Evolutionary conservation across 2,329 filamentous ascomycete genomes (phyloP), one percentile per base, ranked within the genome.

Genomic region (Cordyceps cateniannulata): DNA sequence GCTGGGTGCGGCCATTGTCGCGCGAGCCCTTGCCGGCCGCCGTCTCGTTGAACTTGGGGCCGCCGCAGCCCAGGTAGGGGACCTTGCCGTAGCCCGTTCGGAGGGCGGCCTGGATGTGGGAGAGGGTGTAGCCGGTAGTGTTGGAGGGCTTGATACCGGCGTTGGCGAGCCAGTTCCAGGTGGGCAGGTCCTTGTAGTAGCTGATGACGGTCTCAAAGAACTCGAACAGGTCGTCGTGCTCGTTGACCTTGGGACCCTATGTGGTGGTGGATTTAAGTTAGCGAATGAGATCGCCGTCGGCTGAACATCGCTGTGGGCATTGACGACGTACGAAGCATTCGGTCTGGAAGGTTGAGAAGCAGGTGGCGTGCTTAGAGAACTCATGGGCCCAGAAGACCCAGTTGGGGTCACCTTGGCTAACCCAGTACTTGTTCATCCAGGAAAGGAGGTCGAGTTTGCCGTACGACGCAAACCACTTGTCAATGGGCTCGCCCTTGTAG

Each of bases 321-420:
- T 22, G n/a, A 45, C 42, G 20, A 54, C 68, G 29, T 66, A 71
- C 69, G 70, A 87, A 89, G 79, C 86, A 89, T 32, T 82, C 79
- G 6, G 77, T 72, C 67, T 88, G 84, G 68, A 89, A 88, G 63
- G 81, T 87, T 51, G 80, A 84, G 76, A 76, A 88, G 77, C 86
- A 89, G 16, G 85, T 88, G 3, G 80, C 85, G 71, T 87, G 85
- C 76, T 88, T 88, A 73, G 77, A 80, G 75, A 85, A 88, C 69
- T 88, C 85, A 74, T 88, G 85, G 44, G 73, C 85, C 85, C 85
- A 88, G 73, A 89, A 83, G 38, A 81, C 77, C 55, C 74, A 70
- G 72, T 85, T 88, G 16, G 80, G 76, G 53, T 80, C 78, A 62
- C 74, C 74, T 65, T 83, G 82, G 52, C 79, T 79, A 65, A 87